These are phyloP conservation scores for Passiflora organensis DNA, from an alignment of 345 rosid genomes.

Conservation along the genomic window DNA sequence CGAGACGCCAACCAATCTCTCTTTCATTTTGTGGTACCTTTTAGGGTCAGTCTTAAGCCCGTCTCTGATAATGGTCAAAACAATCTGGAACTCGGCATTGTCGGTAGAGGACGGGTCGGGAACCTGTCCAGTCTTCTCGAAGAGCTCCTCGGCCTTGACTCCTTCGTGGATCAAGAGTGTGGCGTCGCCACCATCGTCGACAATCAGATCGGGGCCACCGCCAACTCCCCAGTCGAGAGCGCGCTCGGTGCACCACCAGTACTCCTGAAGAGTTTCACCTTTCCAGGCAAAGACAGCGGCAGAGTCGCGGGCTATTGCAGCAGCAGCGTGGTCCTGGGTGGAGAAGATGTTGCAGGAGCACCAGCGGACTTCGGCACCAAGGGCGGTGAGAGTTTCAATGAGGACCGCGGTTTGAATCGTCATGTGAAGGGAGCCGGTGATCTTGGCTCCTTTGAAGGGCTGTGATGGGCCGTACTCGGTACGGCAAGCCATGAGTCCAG, in stretches of 20 bases:
- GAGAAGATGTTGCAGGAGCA: conserved; percentile 95
- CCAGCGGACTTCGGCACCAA: conserved; percentile 90
- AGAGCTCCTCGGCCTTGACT: conserved; percentile 79
- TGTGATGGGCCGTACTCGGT: conserved; percentile 74
- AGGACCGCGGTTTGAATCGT: conserved; percentile 89
- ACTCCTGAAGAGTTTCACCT: conserved; percentile 92
- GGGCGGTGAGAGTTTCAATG: conserved; percentile 79
- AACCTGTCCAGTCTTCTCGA: conserved; percentile 56
- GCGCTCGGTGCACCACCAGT: conserved; percentile 97
- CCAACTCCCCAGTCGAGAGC: conserved; percentile 91
- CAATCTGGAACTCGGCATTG: conserved; percentile 86
- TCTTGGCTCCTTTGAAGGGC: conserved; percentile 80
- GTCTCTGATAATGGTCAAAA: conserved; percentile 64
- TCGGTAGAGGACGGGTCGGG: conserved; percentile 79
- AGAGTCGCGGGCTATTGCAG: conserved; percentile 83
- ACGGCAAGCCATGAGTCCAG: conserved; percentile 79
- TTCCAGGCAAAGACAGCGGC: conserved; percentile 95
- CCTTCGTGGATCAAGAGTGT: conserved; percentile 90
- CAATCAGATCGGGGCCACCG: conserved; percentile 84
- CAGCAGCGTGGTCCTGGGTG: conserved; percentile 93
- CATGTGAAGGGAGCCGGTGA: conserved; percentile 94
- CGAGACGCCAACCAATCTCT: conserved; percentile 82
- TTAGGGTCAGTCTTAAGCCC: conserved; percentile 63
- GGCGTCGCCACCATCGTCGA: conserved; percentile 94
- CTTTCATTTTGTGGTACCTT: conserved; percentile 70